Base-by-base conservation (phyloP, 169 alveolate species). In the Cryptosporidium felis region DNA sequence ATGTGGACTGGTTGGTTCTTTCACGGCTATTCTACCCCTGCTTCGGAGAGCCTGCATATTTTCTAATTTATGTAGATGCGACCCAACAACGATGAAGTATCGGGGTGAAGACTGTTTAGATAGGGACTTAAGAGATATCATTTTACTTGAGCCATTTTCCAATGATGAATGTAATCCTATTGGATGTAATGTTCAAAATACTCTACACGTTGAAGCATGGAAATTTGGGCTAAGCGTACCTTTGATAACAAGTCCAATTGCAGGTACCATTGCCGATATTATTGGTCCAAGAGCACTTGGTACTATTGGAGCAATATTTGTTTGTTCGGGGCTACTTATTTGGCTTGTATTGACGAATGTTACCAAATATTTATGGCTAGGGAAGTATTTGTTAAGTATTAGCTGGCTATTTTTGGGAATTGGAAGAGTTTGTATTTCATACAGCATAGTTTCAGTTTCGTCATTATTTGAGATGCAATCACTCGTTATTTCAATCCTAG, bases 381-480 rank as follows among this genome's bases (percentile, higher is more conserved):
- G 62, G n/a, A 32, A 36, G 59, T 40, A 74, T 53, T 45, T 74
- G 14, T 26, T 74, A 5, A 26, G 85, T 56, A 23, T 38, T 12
- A 74, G 85, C 61, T 74, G 85, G 85, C 59, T 74, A 8, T 58
- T 53, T 53, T 56, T 74, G 21, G 85, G 85, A 34, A 58, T 74
- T 23, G 85, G 85, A 23, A 49, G 85, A 36, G 85, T 74, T 74
- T 74, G 85, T 74, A 74, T 74, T 32, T 74, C 85, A 34, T 74
- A 74, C 23, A 74, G 85, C 65, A 74, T 74, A 9, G 85, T 74
- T 18, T 74, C 85, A 14, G 67, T 74, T 3, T 74, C 85, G 36
- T 74, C 85, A 30, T 21, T 74, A 42, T 74, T 74, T 56, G 56
- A 56, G 14, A 74, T 74, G 85, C 85, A 74, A 38, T 74, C 85